These are phyloP conservation scores for Penicillium brasilianum DNA, from an alignment of 2,329 filamentous ascomycete species.

Conservation along the genomic window DNA sequence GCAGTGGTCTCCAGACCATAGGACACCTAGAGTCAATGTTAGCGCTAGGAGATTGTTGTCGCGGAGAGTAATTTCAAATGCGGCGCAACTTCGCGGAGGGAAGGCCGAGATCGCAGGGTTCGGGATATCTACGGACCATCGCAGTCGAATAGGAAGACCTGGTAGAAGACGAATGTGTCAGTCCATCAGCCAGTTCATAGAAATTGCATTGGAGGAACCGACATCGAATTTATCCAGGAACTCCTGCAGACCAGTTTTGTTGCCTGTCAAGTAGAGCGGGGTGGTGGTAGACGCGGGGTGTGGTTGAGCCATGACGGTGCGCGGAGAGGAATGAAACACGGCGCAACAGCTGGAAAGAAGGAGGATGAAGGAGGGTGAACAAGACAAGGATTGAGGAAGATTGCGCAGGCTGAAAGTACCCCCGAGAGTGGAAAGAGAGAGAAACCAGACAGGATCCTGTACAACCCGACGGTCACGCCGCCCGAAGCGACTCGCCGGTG, in stretches of 20 bases:
- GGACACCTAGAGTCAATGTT: constrained; percentile 69
- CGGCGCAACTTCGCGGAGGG: constrained; percentile 10
- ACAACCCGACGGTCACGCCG: constrained; percentile 22
- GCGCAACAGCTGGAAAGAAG: not conserved
- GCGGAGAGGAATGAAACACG: not conserved
- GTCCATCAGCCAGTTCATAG: not conserved
- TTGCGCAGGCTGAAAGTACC: not conserved
- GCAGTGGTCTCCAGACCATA: constrained; percentile 94
- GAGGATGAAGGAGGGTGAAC: not conserved
- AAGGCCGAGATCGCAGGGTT: constrained; percentile 3
- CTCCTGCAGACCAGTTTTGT: constrained; percentile 74
- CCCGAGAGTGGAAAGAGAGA: not conserved
- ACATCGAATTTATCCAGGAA: constrained; percentile 95
- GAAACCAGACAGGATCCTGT: constrained; percentile 5
- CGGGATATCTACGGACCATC: constrained; percentile 69
- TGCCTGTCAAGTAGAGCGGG: constrained; percentile 73
- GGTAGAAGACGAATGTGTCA: constrained; percentile 11
- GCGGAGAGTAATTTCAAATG: not conserved
- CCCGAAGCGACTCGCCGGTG: constrained; percentile 26
- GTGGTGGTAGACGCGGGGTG: constrained; percentile 32
- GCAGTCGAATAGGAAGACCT: constrained; percentile 96
- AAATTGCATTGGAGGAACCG: not conserved
- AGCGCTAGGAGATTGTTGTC: constrained; percentile 40
- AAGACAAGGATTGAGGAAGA: not conserved
- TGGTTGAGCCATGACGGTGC: constrained; percentile 19